Base-by-base conservation (phyloP, 177 flowering plant species). In the Telopea speciosissima region DNA sequence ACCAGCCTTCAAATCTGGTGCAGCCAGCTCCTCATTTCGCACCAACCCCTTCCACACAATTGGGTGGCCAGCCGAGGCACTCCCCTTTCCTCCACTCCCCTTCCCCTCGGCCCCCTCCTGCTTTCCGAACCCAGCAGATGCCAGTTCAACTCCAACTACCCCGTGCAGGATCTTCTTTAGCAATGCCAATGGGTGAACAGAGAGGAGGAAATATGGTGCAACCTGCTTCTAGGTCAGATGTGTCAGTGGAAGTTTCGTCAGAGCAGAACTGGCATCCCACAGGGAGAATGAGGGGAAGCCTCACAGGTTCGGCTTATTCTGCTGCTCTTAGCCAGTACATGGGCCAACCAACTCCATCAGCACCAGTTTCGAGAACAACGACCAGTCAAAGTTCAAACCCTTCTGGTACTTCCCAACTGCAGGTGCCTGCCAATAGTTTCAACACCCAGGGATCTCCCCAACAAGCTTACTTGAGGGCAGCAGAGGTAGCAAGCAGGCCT, bases 241-340 rank as follows among this genome's bases (percentile, higher is more conserved):
- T 24, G 60, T 62, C 54, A n/a, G 71, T 67, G 24, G 86, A 87
- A 56, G 25, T 76, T 33, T 23, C 81, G 61, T 66, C 83, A 11
- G 92, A 87, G 52, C 81, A 82, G 72, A 81, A 77, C 60, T 87
- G 94, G 93, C 80, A 82, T 42, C 93, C 95, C 3, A 40, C 83
- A 4, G 87, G 88, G 13, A 82, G 91, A 66, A 95, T 95, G 99
- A 87, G 97, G 71, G 99, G 97, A 75, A 88, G 91, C 76, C 83
- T 92, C 24, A 17, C 84, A 1, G 93, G 91, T 40, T 79, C 71
- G 24, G 82, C 85, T 22, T 84, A 80, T 60, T 68, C 84, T 62
- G 80, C 81, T 17, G 93, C 88, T 62, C 72, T 83, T 40, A 81
- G 72, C 74, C 87, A 86, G 62, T 70, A 65, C 28, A 81, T 91